Evolutionary conservation across 2,329 filamentous ascomycete species (phyloP), one percentile per base, ranked within the genome.

Genomic region (Diatrype stigma): DNA sequence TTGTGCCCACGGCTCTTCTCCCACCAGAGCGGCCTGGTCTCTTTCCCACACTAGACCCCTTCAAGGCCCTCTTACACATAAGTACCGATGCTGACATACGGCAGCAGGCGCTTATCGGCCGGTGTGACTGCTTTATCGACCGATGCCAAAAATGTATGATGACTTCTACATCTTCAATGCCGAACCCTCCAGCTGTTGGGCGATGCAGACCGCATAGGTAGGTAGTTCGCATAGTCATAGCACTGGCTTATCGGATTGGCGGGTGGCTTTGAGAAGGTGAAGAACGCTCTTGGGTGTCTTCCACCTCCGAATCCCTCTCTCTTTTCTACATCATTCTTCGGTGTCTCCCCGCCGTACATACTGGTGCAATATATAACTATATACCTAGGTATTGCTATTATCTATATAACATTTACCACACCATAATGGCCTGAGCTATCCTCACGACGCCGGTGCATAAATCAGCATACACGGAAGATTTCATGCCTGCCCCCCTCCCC

Each of bases 71-170:
- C 10, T 30, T 30, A 30, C 26, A 10, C 26, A 30, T 30, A 30
- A 10, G n/a, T n/a, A n/a, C n/a, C n/a, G n/a, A n/a, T n/a, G n/a
- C n/a, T n/a, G n/a, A n/a, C n/a, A n/a, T n/a, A n/a, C n/a, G n/a
- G n/a, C n/a, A n/a, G 10, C 5, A 30, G 26, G 26, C 12, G 34
- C 34, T 37, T 45, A 46, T 49, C 42, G 17, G 45, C 37, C 45
- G 19, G 28, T 7, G 19, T 46, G 45, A 37, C 46, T 32, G 45
- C 26, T 44, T 46, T 52, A 44, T 30, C 26, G 44, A 46, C 42
- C 45, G 51, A 47, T 51, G 44, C 35, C 44, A 55, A 49, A n/a
- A 61, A 47, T 60, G 61, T 61, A 62, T 60, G 61, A 63, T 64
- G 62, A 62, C 60, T 60, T 60, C 60, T 63, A 63, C 55, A 58